Evolutionary conservation across 257 asterid genomes (phyloP), one percentile per base, ranked within the genome.

Genomic region (Thymus quinquecostatus): DNA sequence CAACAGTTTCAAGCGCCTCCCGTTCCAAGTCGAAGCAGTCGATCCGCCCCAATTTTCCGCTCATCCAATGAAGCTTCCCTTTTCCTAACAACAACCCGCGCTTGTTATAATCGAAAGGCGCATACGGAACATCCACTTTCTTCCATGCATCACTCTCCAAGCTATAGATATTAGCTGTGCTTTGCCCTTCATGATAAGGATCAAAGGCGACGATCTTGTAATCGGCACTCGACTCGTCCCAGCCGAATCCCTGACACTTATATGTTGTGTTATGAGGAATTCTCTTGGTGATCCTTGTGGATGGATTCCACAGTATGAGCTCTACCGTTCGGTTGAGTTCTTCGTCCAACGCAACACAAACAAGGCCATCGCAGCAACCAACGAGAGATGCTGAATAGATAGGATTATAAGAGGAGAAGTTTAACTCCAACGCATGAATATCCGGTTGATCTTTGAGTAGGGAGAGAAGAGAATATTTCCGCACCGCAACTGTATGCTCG

Each of bases 41-140:
- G 4, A 73, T 73, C 2, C 4, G n/a, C 38, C n/a, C 3, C 40
- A 1, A 2, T 36, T 36, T 36, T 5, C 40, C 40, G 5, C 40
- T 21, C 21, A 21, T 6, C 6, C 30, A 87, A 65, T 86, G 87
- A 54, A 86, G 80, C 74, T 77, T 82, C 10, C 89, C 92, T 43
- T 57, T 70, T 4, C 44, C 85, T 60, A 64, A 9, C 40, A 2
- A 2, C 40, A 3, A 36, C 3, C 40, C 5, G 0, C 40, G 40
- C 40, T 21, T 5, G 4, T 3, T 36, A 5, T 2, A 1, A 36
- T 0, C 40, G 40, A 0, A 36, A 1, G 3, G 40, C 40, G 5
- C 5, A 36, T 36, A 5, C 40, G 40, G 5, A 36, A 3, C 40
- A 36, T 36, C 40, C 40, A 36, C 40, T 36, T 36, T 36, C 40